phyloP scores from a whole-genome alignment of 1,284 basidiomycete species.

The Ganoderma resinaceum region DNA sequence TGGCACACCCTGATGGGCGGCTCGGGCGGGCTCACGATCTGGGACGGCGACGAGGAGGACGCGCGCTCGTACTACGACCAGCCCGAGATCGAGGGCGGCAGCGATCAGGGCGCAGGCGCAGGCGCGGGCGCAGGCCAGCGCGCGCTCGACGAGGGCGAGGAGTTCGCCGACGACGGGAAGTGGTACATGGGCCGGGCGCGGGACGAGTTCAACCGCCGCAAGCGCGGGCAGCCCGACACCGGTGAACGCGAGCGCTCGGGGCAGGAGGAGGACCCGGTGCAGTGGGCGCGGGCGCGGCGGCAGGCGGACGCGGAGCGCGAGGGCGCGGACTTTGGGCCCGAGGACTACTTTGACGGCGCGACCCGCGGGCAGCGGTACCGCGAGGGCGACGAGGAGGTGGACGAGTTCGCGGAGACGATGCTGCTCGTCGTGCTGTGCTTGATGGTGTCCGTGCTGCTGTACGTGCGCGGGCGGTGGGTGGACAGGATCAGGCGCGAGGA shows the following conservation, averaged over 20 bases:
- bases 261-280: conserved; percentile 71
- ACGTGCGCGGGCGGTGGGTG: conserved; percentile 74
- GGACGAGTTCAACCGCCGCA: conserved; percentile 71
- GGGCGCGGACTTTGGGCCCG: conserved; percentile 70
- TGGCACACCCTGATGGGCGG: conserved; percentile 84
- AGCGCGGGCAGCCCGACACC: conserved; percentile 46
- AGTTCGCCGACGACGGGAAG: conserved; percentile 44
- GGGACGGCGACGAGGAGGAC: conserved; percentile 55
- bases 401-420: conserved; percentile 79
- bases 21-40: conserved; percentile 69
- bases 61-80: conserved; percentile 27
- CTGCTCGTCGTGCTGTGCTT: conserved; percentile 71
- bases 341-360: conserved; percentile 80
- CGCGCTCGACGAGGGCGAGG: conserved; percentile 30
- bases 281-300: conserved; percentile 81
- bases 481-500: conserved; percentile 64
- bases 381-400: conserved; percentile 63
- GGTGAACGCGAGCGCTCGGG: conserved; percentile 33
- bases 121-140: conserved; percentile 9
- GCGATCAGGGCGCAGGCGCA: conserved; percentile 25
- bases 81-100: conserved; percentile 37
- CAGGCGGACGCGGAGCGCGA: conserved; percentile 76
- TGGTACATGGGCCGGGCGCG: conserved; percentile 85
- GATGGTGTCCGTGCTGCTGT: conserved; percentile 71
- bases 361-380: conserved; percentile 61